Evolutionary conservation across 805 yeast genomes (phyloP), one percentile per base, ranked within the genome.

Genomic region (Myxozyma kluyveri): DNA sequence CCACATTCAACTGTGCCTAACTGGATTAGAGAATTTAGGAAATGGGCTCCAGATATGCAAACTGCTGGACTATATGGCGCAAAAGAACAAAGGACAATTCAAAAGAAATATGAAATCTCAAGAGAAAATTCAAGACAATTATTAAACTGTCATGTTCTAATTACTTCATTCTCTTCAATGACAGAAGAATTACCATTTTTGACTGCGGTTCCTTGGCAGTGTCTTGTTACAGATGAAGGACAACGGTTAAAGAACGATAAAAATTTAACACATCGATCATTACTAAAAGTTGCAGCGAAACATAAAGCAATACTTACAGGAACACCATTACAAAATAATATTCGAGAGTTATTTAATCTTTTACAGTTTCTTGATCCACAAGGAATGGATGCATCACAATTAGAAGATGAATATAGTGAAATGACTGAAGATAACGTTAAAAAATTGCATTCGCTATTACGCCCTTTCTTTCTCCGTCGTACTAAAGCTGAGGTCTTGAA

Each of bases 41-140:
- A 83, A 47, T 93, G 99, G 99, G 91, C 97, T 96, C 97, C 98
- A 2, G 88, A 96, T 0, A 74, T 93, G 31, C 69, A 97, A 55
- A 81, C 89, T 89, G 45, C 70, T 88, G 39, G 98, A 89, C 66
- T 84, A 95, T 2, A 90, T 52, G 95, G 95, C 1, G 44, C 71
- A n/a, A 83, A 83, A 57, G 73, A 70, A 3, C 78, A 73, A 14
- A 75, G 96, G 32, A 69, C 68, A 1, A 59, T 61, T 7, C 60
- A 82, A 37, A 68, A 79, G 24, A 35, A 62, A 51, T 63, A n/a
- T 57, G 61, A 42, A 56, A 57, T 55, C 61, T 23, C 18, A 17
- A 24, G 31, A 29, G 22, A 32, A 6, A 45, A 36, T 22, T 29
- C 17, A 21, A 23, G 17, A 12, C 26, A 31, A 10, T 33, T 63